Percentiles rank a stretch among this genome's conserved stretches.
phyloP scores from a whole-genome alignment of 345 rosid genomes.

The Pugionium dolabratum region DNA sequence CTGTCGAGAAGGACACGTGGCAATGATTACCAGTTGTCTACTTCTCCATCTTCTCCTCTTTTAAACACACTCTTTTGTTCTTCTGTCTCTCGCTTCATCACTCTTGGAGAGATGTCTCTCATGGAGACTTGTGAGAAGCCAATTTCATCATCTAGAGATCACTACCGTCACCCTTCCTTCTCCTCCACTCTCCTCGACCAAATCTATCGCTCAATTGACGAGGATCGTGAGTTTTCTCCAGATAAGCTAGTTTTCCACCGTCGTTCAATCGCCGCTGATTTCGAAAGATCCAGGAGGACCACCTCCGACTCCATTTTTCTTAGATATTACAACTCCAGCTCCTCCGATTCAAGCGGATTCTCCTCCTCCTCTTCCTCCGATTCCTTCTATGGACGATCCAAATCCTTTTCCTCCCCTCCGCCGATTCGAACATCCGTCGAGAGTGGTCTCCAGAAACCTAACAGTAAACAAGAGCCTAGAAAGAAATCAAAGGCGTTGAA shows the following conservation, averaged over 20 bases:
- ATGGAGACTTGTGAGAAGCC: constrained; percentile 56
- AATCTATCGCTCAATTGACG: constrained; percentile 82
- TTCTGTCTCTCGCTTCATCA: constrained; percentile 22
- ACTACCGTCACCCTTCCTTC: constrained; percentile 65
- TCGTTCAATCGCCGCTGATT: constrained; percentile 52
- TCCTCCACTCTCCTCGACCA: constrained; percentile 80
- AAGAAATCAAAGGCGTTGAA: constrained; percentile 78
- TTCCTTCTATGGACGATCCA: constrained; percentile 43
- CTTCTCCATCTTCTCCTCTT: constrained; percentile 22
- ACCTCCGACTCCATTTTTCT: constrained; percentile 37
- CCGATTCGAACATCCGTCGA: constrained; percentile 50
- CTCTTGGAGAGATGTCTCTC: constrained; percentile 11
- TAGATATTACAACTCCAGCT: constrained; percentile 61
- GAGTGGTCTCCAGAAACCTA: constrained; percentile 34
- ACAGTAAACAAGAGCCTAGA: constrained; percentile 44
- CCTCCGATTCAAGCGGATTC: constrained; percentile 74
- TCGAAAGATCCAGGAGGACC: constrained; percentile 34
- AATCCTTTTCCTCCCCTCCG: constrained; percentile 28
- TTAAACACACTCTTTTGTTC: constrained; percentile 32
- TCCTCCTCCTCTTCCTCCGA: constrained; percentile 84
- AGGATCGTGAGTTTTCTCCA: constrained; percentile 21
- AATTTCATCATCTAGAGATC: constrained; percentile 19
- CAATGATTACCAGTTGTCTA: constrained; percentile 36
- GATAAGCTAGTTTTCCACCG: constrained; percentile 40
- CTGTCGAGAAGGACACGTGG: constrained; percentile 46